Evolutionary conservation across 1,284 basidiomycete species (phyloP).

Genomic region (Cutaneotrichosporon arboriforme): DNA sequence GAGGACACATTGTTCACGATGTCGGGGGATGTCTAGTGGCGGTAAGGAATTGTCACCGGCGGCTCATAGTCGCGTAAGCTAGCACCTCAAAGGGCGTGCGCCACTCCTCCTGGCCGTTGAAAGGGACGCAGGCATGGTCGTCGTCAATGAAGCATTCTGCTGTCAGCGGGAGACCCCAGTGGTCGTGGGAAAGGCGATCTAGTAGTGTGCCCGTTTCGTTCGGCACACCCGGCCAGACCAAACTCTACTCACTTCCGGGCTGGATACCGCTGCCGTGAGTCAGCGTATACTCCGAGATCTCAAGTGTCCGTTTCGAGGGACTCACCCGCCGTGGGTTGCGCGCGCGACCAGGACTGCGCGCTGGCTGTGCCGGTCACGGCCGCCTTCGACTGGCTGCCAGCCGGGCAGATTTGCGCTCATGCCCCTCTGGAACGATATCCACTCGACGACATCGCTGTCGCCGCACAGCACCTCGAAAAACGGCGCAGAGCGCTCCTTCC

Average conservation of each 20-base stretch:
- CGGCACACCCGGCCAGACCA: neutral
- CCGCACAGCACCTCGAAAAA: conserved; percentile 45
- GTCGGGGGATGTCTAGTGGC: too few species aligned
- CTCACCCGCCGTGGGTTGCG: conserved; percentile 23
- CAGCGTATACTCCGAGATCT: neutral
- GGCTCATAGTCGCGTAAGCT: conserved; percentile 13
- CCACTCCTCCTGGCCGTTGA: conserved; percentile 38
- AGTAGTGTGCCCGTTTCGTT: neutral
- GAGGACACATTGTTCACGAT: too few species aligned
- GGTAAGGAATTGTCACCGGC: neutral
- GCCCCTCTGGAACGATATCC: conserved; percentile 40
- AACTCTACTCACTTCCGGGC: conserved; percentile 36
- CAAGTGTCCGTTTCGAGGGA: neutral
- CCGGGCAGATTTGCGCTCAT: conserved; percentile 25
- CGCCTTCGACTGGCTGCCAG: conserved; percentile 45
- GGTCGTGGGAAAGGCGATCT: too few species aligned
- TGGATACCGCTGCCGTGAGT: conserved; percentile 35
- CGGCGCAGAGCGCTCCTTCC: conserved; percentile 28
- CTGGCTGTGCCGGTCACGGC: conserved; percentile 34
- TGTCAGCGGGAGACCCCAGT: conserved; percentile 3
- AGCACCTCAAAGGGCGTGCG: conserved; percentile 43
- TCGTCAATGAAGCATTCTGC: conserved; percentile 39
- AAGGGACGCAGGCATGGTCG: conserved; percentile 44
- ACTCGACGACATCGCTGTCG: conserved; percentile 35
- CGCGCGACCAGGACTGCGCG: conserved; percentile 36